A percentile compares a stretch with the other conserved stretches of the same genome.
phyloP scores from a whole-genome alignment of 83 land plant species.

The Picea abies region DNA sequence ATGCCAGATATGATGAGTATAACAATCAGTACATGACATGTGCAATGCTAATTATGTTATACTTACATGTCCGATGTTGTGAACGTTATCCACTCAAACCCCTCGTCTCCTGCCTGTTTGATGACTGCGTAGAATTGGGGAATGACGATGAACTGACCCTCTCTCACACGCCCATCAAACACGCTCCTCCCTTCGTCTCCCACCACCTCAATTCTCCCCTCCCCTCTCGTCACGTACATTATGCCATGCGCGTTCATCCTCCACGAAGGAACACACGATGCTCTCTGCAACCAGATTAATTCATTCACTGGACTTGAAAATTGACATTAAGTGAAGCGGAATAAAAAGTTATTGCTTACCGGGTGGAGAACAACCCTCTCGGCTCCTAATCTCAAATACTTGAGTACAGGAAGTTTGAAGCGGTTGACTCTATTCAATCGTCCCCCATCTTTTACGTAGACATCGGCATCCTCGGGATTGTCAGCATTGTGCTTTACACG shows the following conservation, averaged over 20 bases:
- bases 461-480: constrained; percentile 11
- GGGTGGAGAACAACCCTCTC: constrained; percentile 27
- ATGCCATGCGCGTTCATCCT: constrained; percentile 26
- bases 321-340: too few relatives aligned
- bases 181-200: constrained; percentile 23
- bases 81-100: too few relatives aligned
- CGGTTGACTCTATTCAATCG: constrained; percentile 12
- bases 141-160: constrained; percentile 21
- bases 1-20: too few relatives aligned
- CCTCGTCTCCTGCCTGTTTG: too few relatives aligned
- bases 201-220: constrained; percentile 26
- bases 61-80: too few relatives aligned
- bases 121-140: constrained; percentile 27
- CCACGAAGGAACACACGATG: constrained; percentile 29
- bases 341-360: constrained; percentile 10
- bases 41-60: too few relatives aligned
- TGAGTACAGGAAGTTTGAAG: constrained; percentile 42
- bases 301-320: too few relatives aligned
- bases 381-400: constrained; percentile 22
- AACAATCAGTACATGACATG: too few relatives aligned
- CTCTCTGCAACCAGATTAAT: constrained; percentile 13
- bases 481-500: constrained; percentile 10
- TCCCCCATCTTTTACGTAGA: not conserved
- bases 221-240: constrained; percentile 26
- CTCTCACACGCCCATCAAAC: not conserved